Evolutionary conservation across 2,329 filamentous ascomycete genomes (phyloP), one percentile per base, ranked within the genome.

Genomic region (Cyphellophora attinorum): DNA sequence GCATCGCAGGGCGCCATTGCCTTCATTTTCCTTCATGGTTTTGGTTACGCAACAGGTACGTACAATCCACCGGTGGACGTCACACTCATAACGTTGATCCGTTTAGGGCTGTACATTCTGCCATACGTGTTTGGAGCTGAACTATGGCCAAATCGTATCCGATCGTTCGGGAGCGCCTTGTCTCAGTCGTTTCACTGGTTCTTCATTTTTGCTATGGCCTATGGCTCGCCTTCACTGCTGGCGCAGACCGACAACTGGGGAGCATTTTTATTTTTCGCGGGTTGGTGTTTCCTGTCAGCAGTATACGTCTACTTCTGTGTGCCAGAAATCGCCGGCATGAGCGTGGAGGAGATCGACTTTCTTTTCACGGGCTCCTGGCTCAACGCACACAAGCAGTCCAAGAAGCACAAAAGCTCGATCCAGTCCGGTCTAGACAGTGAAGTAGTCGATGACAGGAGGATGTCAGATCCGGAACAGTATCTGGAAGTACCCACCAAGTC

Each of bases 51-150:
- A 12, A 52, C 58, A 14, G 58, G 57, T 45, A 52, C 44, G 53
- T 53, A n/a, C n/a, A n/a, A n/a, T n/a, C n/a, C n/a, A n/a, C n/a
- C n/a, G n/a, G n/a, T n/a, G n/a, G n/a, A n/a, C n/a, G n/a, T n/a
- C n/a, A n/a, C n/a, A n/a, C n/a, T n/a, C n/a, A n/a, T n/a, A n/a
- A n/a, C n/a, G n/a, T n/a, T n/a, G n/a, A n/a, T n/a, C n/a, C n/a
- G n/a, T n/a, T n/a, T 19, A 53, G 55, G 55, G 32, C 54, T 59
- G 12, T 44, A 61, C 1, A 52, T 59, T 18, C 55, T 68, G 1
- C 64, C 64, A 0, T 68, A 65, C 33, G 52, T 68, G 4, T 64
- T 68, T 34, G 59, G 58, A 3, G 55, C 54, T 2, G 63, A 68
- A 36, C 46, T 67, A 0, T 68, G 61, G 53, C 63, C 65, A 1